phyloP scores from a whole-genome alignment of 176 grass and related monocot species.

The Tillandsia leiboldiana region DNA sequence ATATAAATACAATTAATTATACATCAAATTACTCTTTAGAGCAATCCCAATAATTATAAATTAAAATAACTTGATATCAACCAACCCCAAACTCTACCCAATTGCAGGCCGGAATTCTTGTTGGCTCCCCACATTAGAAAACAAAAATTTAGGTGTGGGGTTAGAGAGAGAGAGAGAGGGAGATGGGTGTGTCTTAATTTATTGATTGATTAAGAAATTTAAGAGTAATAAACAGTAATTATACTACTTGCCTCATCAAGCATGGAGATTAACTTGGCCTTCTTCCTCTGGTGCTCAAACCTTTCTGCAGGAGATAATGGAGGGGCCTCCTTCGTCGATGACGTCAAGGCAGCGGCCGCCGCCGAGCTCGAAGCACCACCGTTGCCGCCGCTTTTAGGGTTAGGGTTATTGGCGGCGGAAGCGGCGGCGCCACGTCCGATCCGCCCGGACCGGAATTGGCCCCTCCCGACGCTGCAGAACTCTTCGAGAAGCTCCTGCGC shows the following conservation, averaged over 20 bases:
- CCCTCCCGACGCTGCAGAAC: slow-evolving; percentile 71
- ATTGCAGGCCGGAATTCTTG: too few species aligned
- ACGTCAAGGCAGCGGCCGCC: slow-evolving; percentile 33
- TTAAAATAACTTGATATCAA: background rate
- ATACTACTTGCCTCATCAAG: slow-evolving; percentile 81
- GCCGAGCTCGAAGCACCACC: slow-evolving; percentile 33
- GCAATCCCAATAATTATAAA: too few species aligned
- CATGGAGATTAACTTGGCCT: slow-evolving; percentile 94
- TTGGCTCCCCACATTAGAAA: slow-evolving; percentile 3
- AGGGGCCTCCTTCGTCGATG: slow-evolving; percentile 54
- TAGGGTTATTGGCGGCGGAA: slow-evolving; percentile 44
- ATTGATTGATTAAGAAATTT: background rate
- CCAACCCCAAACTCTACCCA: slow-evolving; percentile 1
- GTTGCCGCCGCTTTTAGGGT: slow-evolving; percentile 24
- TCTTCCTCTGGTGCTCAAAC: slow-evolving; percentile 95
- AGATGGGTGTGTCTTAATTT: background rate
- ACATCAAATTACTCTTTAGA: too few species aligned
- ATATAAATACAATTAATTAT: too few species aligned
- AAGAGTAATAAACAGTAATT: background rate
- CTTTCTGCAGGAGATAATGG: slow-evolving; percentile 81
- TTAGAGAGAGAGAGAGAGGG: background rate
- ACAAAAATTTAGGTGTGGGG: slow-evolving; percentile 21
- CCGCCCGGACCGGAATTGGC: slow-evolving; percentile 46
- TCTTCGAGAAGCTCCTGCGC: slow-evolving; percentile 21
- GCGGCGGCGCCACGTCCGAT: slow-evolving; percentile 16